phyloP scores from a whole-genome alignment of 805 yeast species.

The Sugiyamaella mastotermitis region DNA sequence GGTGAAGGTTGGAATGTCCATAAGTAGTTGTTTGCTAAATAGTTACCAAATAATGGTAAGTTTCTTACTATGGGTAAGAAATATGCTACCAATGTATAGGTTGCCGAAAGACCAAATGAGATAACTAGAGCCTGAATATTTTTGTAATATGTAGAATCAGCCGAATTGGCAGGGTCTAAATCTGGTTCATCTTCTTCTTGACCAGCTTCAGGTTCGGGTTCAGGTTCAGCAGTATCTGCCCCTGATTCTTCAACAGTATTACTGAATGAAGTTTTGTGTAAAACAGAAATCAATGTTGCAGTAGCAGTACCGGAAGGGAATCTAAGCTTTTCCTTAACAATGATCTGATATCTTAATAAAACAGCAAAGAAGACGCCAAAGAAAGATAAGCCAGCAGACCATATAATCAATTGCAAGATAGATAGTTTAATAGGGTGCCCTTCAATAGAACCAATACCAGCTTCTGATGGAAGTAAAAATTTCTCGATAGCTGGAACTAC shows the following conservation, averaged over 20 bases:
- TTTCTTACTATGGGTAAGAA: constrained; percentile 63
- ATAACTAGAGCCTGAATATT: constrained; percentile 54
- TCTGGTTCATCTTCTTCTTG: constrained; percentile 16
- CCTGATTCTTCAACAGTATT: constrained; percentile 1
- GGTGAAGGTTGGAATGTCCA: constrained; percentile 96
- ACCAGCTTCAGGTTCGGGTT: constrained; percentile 13
- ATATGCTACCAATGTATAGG: constrained; percentile 65
- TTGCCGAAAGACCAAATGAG: constrained; percentile 65
- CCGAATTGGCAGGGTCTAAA: constrained; percentile 15
- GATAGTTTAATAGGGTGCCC: constrained; percentile 30
- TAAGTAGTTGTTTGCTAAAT: constrained; percentile 55
- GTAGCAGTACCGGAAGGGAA: constrained; percentile 97
- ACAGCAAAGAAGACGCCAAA: constrained; percentile 96
- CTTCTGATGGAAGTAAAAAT: constrained; percentile 70
- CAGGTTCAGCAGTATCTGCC: constrained; percentile 7
- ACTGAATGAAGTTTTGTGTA: constrained; percentile 48
- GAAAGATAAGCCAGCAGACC: constrained; percentile 85
- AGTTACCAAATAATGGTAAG: constrained; percentile 70
- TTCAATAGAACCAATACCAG: constrained; percentile 44
- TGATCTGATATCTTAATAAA: constrained; percentile 78
- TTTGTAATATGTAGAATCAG: constrained; percentile 26
- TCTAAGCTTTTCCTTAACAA: constrained; percentile 78
- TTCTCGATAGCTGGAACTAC: constrained; percentile 94
- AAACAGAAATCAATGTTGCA: constrained; percentile 82
- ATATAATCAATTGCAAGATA: constrained; percentile 53